These are phyloP conservation scores for Penicillium verhagenii DNA, from an alignment of 495 filamentous ascomycete species.

Conservation along the genomic window DNA sequence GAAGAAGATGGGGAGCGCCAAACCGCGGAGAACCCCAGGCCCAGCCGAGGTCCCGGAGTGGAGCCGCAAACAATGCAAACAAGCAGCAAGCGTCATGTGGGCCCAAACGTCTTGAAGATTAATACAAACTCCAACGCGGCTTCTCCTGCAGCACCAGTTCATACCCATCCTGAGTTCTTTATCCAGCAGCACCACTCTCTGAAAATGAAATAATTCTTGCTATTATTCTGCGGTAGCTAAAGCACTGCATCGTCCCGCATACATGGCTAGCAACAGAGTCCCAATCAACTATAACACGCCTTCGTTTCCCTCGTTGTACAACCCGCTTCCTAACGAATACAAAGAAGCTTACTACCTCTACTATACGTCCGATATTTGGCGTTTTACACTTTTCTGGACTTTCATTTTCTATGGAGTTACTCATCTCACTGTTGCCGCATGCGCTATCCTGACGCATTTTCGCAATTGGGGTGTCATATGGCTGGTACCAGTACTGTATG, in stretches of 20 bases:
- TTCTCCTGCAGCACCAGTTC: neutral
- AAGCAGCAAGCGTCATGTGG: slow-evolving; percentile 17
- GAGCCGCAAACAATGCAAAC: slow-evolving; percentile 44
- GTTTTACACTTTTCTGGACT: slow-evolving; percentile 91
- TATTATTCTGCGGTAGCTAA: neutral
- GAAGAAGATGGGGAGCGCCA: slow-evolving; percentile 9
- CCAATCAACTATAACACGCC: slow-evolving; percentile 71
- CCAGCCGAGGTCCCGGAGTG: slow-evolving; percentile 38
- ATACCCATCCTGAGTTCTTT: too few relatives aligned
- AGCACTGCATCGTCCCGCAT: neutral
- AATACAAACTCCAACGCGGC: neutral
- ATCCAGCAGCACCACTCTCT: neutral
- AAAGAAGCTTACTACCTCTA: slow-evolving; percentile 67
- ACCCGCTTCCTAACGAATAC: slow-evolving; percentile 58
- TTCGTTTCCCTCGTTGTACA: slow-evolving; percentile 84
- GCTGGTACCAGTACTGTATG: slow-evolving; percentile 73
- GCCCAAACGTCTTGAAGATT: slow-evolving; percentile 1
- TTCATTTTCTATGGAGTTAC: slow-evolving; percentile 46
- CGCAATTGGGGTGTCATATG: slow-evolving; percentile 74
- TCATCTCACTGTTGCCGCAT: slow-evolving; percentile 58
- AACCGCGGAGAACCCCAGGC: slow-evolving; percentile 38
- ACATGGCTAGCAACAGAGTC: slow-evolving; percentile 47
- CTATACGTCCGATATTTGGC: slow-evolving; percentile 79
- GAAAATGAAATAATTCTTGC: slow-evolving; percentile 3
- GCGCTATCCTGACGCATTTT: slow-evolving; percentile 69